Evolutionary conservation across 2,329 filamentous ascomycete genomes (phyloP).

Genomic region (Microcera coccophila): DNA sequence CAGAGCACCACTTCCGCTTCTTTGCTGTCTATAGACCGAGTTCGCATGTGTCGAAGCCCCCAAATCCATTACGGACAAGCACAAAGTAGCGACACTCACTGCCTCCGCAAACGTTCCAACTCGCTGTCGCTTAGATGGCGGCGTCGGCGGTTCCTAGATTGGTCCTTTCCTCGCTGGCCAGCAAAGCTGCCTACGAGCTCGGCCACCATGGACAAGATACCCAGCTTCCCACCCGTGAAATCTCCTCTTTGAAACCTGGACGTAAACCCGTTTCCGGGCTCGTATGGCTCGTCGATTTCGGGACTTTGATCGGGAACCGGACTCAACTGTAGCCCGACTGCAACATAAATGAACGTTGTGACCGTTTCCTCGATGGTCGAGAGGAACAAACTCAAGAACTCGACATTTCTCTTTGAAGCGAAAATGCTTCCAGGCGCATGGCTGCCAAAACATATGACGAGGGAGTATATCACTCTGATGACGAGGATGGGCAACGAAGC

Average conservation of each 20-base stretch:
- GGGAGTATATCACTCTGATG: slow-evolving; percentile 4
- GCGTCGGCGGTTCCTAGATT: too few relatives aligned
- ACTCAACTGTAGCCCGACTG: slow-evolving; percentile 1
- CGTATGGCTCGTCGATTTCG: not conserved
- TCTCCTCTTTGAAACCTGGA: slow-evolving; percentile 4
- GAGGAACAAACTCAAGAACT: slow-evolving; percentile 4
- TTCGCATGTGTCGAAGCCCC: too few relatives aligned
- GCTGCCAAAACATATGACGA: not conserved
- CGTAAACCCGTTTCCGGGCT: not conserved
- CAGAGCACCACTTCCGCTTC: too few relatives aligned
- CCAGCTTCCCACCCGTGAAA: slow-evolving; percentile 4
- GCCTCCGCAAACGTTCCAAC: too few relatives aligned
- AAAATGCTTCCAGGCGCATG: not conserved
- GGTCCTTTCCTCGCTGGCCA: too few relatives aligned
- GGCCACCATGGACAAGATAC: too few relatives aligned
- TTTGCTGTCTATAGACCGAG: too few relatives aligned
- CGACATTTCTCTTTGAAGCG: not conserved
- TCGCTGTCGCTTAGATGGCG: too few relatives aligned
- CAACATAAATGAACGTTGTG: slow-evolving; percentile 1
- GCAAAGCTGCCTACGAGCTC: too few relatives aligned
- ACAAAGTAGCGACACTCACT: too few relatives aligned
- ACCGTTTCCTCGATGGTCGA: slow-evolving; percentile 4
- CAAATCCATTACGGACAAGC: too few relatives aligned
- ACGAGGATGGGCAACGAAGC: slow-evolving; percentile 3
- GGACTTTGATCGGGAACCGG: not conserved